Evolutionary conservation across 2,329 filamentous ascomycete genomes (phyloP).

Genomic region (Colletotrichum godetiae): DNA sequence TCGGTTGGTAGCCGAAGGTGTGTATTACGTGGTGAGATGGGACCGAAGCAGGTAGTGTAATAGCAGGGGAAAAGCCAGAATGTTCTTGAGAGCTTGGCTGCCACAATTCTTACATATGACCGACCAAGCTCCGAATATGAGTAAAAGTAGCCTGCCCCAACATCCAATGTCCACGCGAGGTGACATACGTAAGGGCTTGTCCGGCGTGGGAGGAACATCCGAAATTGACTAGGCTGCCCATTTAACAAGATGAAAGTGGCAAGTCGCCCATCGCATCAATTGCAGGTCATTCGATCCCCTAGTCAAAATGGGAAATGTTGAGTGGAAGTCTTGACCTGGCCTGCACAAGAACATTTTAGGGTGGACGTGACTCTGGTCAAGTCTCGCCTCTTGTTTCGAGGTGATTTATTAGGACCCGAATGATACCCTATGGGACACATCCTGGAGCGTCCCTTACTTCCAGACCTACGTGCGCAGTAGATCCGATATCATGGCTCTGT

Average conservation of each 20-base stretch:
- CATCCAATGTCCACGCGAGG: constrained; percentile 26
- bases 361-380: constrained; percentile 14
- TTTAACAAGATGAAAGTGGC: constrained; percentile 16
- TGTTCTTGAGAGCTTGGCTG: background rate
- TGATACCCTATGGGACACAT: constrained; percentile 24
- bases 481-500: constrained; percentile 18
- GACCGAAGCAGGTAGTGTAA: background rate
- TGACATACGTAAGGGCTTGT: constrained; percentile 27
- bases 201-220: constrained; percentile 25
- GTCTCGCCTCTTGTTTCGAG: constrained; percentile 31
- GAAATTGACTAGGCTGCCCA: constrained; percentile 16
- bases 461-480: background rate
- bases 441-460: constrained; percentile 16
- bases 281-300: constrained; percentile 19
- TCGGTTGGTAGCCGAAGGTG: background rate
- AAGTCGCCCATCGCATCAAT: constrained; percentile 17
- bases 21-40: background rate
- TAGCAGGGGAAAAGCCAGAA: constrained; percentile 1
- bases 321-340: constrained; percentile 1
- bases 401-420: constrained; percentile 9
- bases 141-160: constrained; percentile 30
- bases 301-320: background rate
- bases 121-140: background rate
- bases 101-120: constrained; percentile 2
- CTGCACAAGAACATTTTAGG: background rate